Conservation (phyloP, 257 asterid genomes). For the Solanum ossicruentum region DNA sequence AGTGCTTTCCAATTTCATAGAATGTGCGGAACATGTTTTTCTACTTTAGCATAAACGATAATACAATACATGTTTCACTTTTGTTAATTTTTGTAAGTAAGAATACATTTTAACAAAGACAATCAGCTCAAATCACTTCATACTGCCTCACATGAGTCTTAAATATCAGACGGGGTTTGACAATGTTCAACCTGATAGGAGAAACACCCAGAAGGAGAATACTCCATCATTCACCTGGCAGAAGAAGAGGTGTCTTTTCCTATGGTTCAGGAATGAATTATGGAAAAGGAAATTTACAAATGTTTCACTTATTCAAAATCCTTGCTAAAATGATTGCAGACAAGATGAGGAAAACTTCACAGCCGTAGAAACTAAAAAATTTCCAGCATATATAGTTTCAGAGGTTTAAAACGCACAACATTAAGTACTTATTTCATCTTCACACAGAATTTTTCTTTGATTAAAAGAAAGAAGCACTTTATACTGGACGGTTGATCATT, state of each 20-base stretch:
- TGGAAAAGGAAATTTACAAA: neutral
- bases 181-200: neutral
- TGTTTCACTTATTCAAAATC: neutral
- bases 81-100: neutral
- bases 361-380: neutral
- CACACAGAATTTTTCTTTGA: neutral
- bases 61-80: neutral
- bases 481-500: neutral
- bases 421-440: neutral
- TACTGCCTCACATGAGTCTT: neutral
- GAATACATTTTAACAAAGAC: neutral
- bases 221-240: neutral
- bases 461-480: neutral
- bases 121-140: neutral
- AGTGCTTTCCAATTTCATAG: neutral
- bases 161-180: neutral
- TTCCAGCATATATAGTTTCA: neutral
- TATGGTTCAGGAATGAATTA: neutral
- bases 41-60: neutral
- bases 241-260: neutral
- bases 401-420: neutral
- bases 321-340: neutral
- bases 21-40: neutral
- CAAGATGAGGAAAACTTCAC: neutral
- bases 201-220: neutral